These are phyloP conservation scores for Talaromyces sp. DNA, from an alignment of 2,329 filamentous ascomycete species.

Conservation along the genomic window DNA sequence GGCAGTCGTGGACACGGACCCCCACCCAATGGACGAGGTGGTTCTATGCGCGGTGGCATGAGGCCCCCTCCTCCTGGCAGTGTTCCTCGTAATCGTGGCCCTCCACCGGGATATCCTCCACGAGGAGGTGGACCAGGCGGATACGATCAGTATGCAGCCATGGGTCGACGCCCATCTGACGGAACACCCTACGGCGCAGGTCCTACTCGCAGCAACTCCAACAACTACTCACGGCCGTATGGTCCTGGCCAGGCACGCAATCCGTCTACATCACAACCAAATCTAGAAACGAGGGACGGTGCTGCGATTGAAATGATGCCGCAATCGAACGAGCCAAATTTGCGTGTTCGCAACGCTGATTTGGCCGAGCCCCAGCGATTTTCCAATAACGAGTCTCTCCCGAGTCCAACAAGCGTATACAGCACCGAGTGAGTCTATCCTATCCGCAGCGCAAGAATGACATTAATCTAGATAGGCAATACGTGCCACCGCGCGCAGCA, in stretches of 20 bases:
- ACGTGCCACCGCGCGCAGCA: constrained; percentile 46
- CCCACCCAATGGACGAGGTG: constrained; percentile 43
- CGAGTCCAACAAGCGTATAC: constrained; percentile 69
- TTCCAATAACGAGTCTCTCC: constrained; percentile 30
- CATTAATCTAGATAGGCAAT: constrained; percentile 29
- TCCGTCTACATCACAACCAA: constrained; percentile 30
- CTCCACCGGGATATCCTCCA: constrained; percentile 51
- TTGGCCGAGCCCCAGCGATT: constrained; percentile 6
- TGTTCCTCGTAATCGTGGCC: constrained; percentile 44
- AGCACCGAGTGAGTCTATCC: constrained; percentile 64
- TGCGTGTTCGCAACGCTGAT: constrained; percentile 14
- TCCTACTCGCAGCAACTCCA: constrained; percentile 22
- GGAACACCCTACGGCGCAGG: constrained; percentile 40
- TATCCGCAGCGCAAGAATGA: neutral
- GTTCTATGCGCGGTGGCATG: constrained; percentile 34
- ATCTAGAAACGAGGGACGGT: constrained; percentile 34
- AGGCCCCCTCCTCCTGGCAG: constrained; percentile 36
- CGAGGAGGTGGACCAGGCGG: constrained; percentile 37
- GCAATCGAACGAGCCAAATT: constrained; percentile 51
- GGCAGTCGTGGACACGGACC: constrained; percentile 37
- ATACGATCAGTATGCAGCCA: constrained; percentile 33
- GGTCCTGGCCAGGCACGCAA: constrained; percentile 25
- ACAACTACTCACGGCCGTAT: constrained; percentile 27
- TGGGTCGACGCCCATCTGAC: constrained; percentile 24
- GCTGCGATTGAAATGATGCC: constrained; percentile 79